Conservation (phyloP, 495 filamentous ascomycete species). For the Neurospora sublineolata region DNA sequence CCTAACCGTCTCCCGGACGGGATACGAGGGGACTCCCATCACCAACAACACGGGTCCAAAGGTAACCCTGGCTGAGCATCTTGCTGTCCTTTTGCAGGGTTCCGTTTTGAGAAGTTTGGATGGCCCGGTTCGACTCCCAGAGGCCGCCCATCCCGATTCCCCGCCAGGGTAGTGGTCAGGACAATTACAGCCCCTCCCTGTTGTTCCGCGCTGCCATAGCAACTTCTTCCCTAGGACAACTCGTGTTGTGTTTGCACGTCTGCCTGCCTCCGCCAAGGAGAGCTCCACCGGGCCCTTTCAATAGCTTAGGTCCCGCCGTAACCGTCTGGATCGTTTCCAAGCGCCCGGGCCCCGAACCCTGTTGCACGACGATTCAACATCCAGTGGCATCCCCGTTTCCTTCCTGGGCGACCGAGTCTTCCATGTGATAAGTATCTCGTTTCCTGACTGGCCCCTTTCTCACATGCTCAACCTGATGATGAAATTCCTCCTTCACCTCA, state of each 20-base stretch:
- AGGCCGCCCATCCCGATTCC: not conserved
- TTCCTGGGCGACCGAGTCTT: not conserved
- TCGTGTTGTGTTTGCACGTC: not conserved
- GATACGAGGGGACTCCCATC: not conserved
- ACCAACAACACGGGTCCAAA: not conserved
- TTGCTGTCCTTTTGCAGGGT: not conserved
- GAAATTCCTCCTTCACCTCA: not conserved
- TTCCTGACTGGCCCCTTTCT: not conserved
- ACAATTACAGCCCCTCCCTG: not conserved
- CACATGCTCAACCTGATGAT: not conserved
- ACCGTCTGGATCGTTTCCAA: not conserved
- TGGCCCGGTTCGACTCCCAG: not conserved
- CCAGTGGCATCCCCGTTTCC: not conserved
- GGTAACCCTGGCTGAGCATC: not conserved
- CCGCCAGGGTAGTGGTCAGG: not conserved
- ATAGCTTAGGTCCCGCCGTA: not conserved
- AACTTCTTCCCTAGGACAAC: not conserved
- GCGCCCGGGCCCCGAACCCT: not conserved
- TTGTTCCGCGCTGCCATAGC: not conserved
- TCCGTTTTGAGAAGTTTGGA: not conserved
- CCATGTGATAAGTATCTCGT: not conserved
- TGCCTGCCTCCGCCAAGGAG: not conserved
- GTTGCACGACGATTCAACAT: not conserved
- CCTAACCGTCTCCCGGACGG: not conserved
- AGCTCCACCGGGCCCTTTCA: not conserved